A percentile compares a stretch with the other conserved stretches of the same genome.
Conservation (phyloP, 2,329 filamentous ascomycete species). For the Xylariaceae sp. region DNA sequence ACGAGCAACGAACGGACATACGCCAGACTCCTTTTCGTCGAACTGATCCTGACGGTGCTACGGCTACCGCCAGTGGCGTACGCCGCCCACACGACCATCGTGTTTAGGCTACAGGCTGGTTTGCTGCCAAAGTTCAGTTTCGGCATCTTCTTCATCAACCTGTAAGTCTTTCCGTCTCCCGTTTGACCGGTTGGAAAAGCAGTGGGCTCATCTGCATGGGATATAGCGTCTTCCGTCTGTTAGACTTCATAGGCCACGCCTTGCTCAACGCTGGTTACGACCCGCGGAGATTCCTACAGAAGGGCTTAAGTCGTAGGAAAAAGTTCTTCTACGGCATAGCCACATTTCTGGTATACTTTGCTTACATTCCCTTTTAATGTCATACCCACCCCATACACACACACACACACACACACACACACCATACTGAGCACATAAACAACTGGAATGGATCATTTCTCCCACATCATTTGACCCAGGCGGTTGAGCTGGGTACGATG, state of each 20-base stretch:
- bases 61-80: constrained; percentile 28
- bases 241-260: constrained; percentile 27
- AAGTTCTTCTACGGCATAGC: constrained; percentile 25
- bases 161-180: constrained; percentile 20
- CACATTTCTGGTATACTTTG: constrained; percentile 30
- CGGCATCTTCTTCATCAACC: constrained; percentile 28
- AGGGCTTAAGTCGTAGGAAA: constrained; percentile 18
- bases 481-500: too few relatives aligned
- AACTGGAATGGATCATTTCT: too few relatives aligned
- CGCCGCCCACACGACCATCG: constrained; percentile 25
- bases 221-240: constrained; percentile 25
- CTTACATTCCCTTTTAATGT: constrained; percentile 28
- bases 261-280: constrained; percentile 29
- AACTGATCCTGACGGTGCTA: constrained; percentile 26
- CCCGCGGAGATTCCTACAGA: constrained; percentile 26
- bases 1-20: constrained; percentile 25
- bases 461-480: too few relatives aligned
- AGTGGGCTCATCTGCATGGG: constrained; percentile 2
- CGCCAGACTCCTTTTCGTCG: constrained; percentile 23
- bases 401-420: background rate
- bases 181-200: background rate
- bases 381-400: background rate
- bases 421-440: too few relatives aligned
- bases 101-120: constrained; percentile 17
- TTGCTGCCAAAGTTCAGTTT: constrained; percentile 26